A percentile compares a stretch with the other conserved stretches of the same genome.
Conservation (phyloP, 345 rosid genomes). For the Fremontodendron californicum region DNA sequence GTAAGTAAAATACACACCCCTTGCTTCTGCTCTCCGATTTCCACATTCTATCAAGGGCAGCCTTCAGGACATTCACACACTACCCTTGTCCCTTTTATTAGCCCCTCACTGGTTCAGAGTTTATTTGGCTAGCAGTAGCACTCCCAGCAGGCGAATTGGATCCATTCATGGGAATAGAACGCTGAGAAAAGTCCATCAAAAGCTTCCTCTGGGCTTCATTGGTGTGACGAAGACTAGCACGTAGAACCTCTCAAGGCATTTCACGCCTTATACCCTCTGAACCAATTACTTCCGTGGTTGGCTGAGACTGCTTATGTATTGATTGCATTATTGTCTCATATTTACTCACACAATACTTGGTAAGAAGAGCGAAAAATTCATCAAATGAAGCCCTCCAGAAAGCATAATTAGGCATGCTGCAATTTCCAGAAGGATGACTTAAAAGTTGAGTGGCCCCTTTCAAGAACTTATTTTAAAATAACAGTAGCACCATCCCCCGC, state of each 20-base stretch:
- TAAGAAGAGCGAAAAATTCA: slow-evolving; percentile 78
- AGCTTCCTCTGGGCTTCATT: slow-evolving; percentile 69
- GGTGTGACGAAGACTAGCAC: slow-evolving; percentile 89
- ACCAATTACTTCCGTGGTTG: slow-evolving; percentile 47
- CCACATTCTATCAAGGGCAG: too few relatives aligned
- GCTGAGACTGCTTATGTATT: slow-evolving; percentile 40
- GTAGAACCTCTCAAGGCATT: slow-evolving; percentile 91
- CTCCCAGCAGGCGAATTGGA: slow-evolving; percentile 33
- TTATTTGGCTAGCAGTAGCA: slow-evolving; percentile 45
- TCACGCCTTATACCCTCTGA: slow-evolving; percentile 69
- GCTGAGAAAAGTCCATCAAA: slow-evolving; percentile 68
- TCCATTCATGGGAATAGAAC: slow-evolving; percentile 39
- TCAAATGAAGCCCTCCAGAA: slow-evolving; percentile 97
- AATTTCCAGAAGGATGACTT: slow-evolving; percentile 42
- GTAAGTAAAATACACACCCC: background rate
- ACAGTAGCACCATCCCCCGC: slow-evolving; percentile 86
- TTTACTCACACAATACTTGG: slow-evolving; percentile 85
- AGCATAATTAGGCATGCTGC: slow-evolving; percentile 49
- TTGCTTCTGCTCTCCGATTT: background rate
- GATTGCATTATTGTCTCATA: slow-evolving; percentile 77
- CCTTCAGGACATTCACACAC: background rate
- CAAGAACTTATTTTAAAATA: slow-evolving; percentile 73
- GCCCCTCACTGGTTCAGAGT: slow-evolving; percentile 63
- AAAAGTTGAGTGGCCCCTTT: slow-evolving; percentile 75
- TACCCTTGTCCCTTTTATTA: slow-evolving; percentile 18